Conservation (phyloP, 2,329 filamentous ascomycete genomes). For the Claviceps humidiphila region DNA sequence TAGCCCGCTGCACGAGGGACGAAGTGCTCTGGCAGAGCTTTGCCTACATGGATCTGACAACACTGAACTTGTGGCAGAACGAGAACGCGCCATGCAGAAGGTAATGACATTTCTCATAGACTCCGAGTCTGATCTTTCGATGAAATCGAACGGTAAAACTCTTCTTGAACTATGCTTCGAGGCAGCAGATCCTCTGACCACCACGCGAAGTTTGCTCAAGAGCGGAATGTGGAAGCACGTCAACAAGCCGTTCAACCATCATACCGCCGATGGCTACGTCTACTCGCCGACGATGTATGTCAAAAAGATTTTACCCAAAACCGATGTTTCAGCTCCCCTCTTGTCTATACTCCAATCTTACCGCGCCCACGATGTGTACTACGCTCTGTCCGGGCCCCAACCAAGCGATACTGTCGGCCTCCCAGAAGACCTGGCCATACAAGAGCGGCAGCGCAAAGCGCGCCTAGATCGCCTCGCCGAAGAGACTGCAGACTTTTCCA, state of each 20-base stretch:
- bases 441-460: constrained; percentile 37
- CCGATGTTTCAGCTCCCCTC: constrained; percentile 27
- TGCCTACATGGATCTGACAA: constrained; percentile 41
- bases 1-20: constrained; percentile 46
- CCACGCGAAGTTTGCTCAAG: constrained; percentile 45
- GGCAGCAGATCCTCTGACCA: constrained; percentile 37
- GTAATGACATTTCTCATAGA: constrained; percentile 43
- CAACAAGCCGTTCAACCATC: constrained; percentile 46
- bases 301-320: constrained; percentile 27
- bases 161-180: constrained; percentile 48
- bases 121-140: constrained; percentile 40
- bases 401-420: constrained; percentile 39
- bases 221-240: constrained; percentile 51
- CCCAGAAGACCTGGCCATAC: constrained; percentile 33
- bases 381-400: constrained; percentile 38
- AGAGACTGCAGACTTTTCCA: constrained; percentile 35
- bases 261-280: constrained; percentile 36
- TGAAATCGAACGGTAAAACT: constrained; percentile 44
- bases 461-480: constrained; percentile 30
- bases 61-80: constrained; percentile 29
- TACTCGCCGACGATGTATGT: constrained; percentile 56
- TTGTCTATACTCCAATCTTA: constrained; percentile 36
- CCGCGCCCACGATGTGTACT: constrained; percentile 39
- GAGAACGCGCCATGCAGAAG: constrained; percentile 42
- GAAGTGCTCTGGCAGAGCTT: constrained; percentile 50